Evolutionary conservation across 1,139 yeast species (phyloP).

Genomic region (Protomyces macrosporus): DNA sequence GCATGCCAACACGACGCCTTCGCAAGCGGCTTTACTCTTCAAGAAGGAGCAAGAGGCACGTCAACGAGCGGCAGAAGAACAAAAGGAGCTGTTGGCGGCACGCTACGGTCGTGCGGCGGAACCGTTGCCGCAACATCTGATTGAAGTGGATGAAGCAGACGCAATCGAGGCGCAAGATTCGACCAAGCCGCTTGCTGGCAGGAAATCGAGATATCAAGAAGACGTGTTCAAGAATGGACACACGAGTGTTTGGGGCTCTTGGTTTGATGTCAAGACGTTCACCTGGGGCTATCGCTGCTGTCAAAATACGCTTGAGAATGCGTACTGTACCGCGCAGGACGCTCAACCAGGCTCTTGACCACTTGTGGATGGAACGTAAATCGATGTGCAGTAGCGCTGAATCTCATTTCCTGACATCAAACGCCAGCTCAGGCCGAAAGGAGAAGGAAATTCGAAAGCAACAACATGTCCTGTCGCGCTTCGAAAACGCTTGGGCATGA

Average conservation of each 20-base stretch:
- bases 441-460: no score
- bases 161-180: conserved; percentile 20
- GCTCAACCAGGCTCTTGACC: no score
- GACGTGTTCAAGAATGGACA: conserved; percentile 44
- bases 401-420: no score
- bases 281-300: conserved; percentile 52
- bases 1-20: conserved; percentile 57
- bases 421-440: no score
- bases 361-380: no score
- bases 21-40: conserved; percentile 48
- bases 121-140: conserved; percentile 8
- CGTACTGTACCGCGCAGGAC: conserved; percentile 37
- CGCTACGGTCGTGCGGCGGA: conserved; percentile 8
- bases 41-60: conserved; percentile 43
- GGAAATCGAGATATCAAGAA: conserved; percentile 39
- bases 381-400: no score
- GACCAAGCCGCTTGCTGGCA: conserved; percentile 1
- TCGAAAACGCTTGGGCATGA: no score
- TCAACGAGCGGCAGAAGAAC: conserved; percentile 34
- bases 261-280: conserved; percentile 42
- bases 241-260: conserved; percentile 48
- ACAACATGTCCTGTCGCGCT: no score
- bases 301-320: conserved; percentile 40
- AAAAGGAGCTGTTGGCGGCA: conserved; percentile 37
- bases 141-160: conserved; percentile 30